Percentiles rank a stretch among this genome's conserved stretches.
These are phyloP conservation scores for Candida nanaspora DNA, from an alignment of 805 yeast species.

Conservation along the genomic window DNA sequence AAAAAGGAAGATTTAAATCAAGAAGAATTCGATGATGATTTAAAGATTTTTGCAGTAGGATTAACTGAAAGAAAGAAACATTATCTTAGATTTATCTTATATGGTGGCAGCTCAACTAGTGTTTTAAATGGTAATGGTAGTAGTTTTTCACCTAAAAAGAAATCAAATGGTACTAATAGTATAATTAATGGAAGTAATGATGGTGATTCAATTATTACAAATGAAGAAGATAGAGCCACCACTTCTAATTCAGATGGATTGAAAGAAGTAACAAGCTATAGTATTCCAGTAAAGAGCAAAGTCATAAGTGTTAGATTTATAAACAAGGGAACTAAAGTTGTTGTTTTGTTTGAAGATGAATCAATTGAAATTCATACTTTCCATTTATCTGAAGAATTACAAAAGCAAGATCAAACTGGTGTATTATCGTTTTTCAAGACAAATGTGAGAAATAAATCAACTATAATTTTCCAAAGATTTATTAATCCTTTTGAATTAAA, in stretches of 20 bases:
- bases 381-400: conserved; percentile 7
- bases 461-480: conserved; percentile 18
- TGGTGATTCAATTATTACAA: conserved; percentile 13
- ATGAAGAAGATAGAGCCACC: conserved; percentile 22
- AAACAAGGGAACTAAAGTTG: conserved; percentile 20
- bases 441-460: conserved; percentile 5
- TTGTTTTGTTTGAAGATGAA: conserved; percentile 26
- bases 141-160: conserved; percentile 9
- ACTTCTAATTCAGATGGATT: conserved; percentile 25
- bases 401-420: too few relatives aligned
- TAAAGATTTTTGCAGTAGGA: conserved; percentile 25
- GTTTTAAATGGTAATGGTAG: conserved; percentile 11
- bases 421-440: conserved; percentile 7
- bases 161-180: background rate
- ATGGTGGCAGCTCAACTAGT: conserved; percentile 11
- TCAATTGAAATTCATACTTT: conserved; percentile 18
- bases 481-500: conserved; percentile 18
- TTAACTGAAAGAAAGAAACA: conserved; percentile 28
- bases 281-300: conserved; percentile 18
- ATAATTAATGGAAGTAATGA: conserved; percentile 7
- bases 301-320: conserved; percentile 22
- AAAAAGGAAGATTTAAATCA: background rate
- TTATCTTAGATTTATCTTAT: conserved; percentile 18
- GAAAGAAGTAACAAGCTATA: conserved; percentile 24
- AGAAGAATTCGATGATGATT: conserved; percentile 9